Percentiles rank a stretch among this genome's conserved stretches.
Conservation (phyloP, 805 yeast genomes). For the Kodamaea restingae region DNA sequence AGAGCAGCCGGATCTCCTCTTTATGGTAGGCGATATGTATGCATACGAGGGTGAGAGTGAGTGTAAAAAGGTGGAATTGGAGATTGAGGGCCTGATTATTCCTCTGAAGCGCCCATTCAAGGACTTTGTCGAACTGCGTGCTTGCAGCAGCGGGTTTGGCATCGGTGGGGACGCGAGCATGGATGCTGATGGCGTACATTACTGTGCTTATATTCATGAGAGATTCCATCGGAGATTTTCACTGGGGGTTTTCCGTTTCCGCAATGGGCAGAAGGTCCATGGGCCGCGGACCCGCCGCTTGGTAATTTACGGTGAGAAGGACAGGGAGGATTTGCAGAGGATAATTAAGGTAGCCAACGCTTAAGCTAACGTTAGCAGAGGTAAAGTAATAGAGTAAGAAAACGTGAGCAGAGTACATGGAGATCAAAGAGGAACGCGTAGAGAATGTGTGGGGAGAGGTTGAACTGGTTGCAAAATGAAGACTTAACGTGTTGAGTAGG, state of each 20-base stretch:
- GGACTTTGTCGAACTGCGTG: slow-evolving; percentile 8
- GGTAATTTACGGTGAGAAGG: slow-evolving; percentile 5
- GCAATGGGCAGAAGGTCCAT: background rate
- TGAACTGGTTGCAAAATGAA: too few relatives aligned
- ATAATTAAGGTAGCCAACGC: background rate
- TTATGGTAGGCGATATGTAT: slow-evolving; percentile 10
- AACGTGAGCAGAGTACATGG: too few relatives aligned
- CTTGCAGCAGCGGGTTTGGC: slow-evolving; percentile 1
- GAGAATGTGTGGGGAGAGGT: too few relatives aligned
- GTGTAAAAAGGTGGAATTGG: slow-evolving; percentile 5
- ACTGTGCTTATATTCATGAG: slow-evolving; percentile 10
- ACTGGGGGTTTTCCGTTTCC: background rate
- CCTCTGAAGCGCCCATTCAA: slow-evolving; percentile 12
- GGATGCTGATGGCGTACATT: background rate
- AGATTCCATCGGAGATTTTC: slow-evolving; percentile 8
- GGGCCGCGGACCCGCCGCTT: slow-evolving; percentile 3
- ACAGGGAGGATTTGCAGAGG: background rate
- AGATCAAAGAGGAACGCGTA: too few relatives aligned
- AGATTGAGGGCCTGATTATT: slow-evolving; percentile 10
- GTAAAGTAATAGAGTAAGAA: background rate
- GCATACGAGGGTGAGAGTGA: slow-evolving; percentile 4
- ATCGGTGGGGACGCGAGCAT: background rate
- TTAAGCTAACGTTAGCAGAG: too few relatives aligned
- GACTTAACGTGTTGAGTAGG: too few relatives aligned
- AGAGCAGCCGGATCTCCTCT: slow-evolving; percentile 8